Evolutionary conservation across 2,329 filamentous ascomycete genomes (phyloP), one percentile per base, ranked within the genome.

Genomic region (Endoconidiophora laricicola): DNA sequence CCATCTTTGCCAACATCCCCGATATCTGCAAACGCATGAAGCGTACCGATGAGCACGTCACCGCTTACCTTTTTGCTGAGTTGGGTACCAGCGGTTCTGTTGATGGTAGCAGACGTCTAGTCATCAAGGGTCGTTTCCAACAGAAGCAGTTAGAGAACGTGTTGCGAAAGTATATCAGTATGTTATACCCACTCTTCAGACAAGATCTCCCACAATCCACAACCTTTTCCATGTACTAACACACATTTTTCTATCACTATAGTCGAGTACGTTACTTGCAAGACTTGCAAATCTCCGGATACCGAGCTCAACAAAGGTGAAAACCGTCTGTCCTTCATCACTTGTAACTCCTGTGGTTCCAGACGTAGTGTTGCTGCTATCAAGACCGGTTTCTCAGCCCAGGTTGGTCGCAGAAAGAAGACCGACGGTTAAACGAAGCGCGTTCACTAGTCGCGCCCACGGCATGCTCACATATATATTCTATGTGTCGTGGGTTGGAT

Each of bases 21-120:
- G 91, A 98, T 65, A 96, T 98, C 62, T 94, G 87, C 77, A 94
- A 94, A 77, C 81, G 90, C 61, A 96, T 98, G 88, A 98, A 98
- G 81, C 80, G 91, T 66, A 88, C 85, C 56, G 90, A 96, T 63
- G 91, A 98, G 69, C 91, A 95, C 71, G 84, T 98, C 57, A 96
- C 87, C 48, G 83, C 90, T 60, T 96, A 95, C 72, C 70, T 98
- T 57, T 95, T 98, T 68, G 88, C 91, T 58, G 91, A 98, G 68
- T 77, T 98, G 79, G 91, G 91, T 73, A 98, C 91, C 57, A 93
- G 79, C 63, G 91, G 91, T 66, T 93, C 85, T 64, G 87, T 94
- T 50, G 91, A 95, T 69, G 91, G 90, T 59, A 86, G 78, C 69
- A 80, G 87, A 67, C 81, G 90, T 63, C 69, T 98, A 61, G 88